Conservation (phyloP, 129 eudicot genomes). For the Artemisia annua region DNA sequence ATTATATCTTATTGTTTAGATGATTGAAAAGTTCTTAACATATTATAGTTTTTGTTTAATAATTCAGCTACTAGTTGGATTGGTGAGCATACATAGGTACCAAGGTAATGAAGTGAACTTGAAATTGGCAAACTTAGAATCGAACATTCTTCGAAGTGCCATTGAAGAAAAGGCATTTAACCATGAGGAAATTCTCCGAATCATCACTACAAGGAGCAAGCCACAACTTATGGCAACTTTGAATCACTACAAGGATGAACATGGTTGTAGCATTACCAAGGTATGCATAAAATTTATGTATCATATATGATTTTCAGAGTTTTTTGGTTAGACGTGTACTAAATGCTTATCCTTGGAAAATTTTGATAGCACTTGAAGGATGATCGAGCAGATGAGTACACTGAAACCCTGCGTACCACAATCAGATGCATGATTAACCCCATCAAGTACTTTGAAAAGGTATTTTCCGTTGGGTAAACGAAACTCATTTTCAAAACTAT, state of each 20-base stretch:
- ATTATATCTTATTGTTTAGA: background rate
- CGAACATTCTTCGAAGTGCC: slow-evolving; percentile 50
- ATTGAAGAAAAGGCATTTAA: slow-evolving; percentile 44
- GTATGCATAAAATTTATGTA: slow-evolving; percentile 18
- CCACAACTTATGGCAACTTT: slow-evolving; percentile 73
- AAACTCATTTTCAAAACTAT: background rate
- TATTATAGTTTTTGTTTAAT: background rate
- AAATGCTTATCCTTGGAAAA: background rate
- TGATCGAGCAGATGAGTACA: slow-evolving; percentile 38
- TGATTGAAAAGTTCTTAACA: background rate
- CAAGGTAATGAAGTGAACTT: slow-evolving; percentile 52
- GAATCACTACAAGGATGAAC: slow-evolving; percentile 61
- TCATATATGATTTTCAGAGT: background rate
- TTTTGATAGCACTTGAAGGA: slow-evolving; percentile 54
- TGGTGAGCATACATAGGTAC: slow-evolving; percentile 74
- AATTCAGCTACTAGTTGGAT: slow-evolving; percentile 56
- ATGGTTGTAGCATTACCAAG: slow-evolving; percentile 68
- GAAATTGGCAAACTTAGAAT: slow-evolving; percentile 59
- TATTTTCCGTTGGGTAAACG: background rate
- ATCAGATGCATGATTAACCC: slow-evolving; percentile 63
- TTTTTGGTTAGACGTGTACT: background rate
- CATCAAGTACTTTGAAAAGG: slow-evolving; percentile 73
- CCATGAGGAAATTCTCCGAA: slow-evolving; percentile 69
- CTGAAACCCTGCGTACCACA: slow-evolving; percentile 44
- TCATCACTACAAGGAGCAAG: slow-evolving; percentile 77